A percentile compares a stretch with the other conserved stretches of the same genome.
Evolutionary conservation across 2,329 filamentous ascomycete species (phyloP).

Genomic region (Zasmidium citrigriseum): DNA sequence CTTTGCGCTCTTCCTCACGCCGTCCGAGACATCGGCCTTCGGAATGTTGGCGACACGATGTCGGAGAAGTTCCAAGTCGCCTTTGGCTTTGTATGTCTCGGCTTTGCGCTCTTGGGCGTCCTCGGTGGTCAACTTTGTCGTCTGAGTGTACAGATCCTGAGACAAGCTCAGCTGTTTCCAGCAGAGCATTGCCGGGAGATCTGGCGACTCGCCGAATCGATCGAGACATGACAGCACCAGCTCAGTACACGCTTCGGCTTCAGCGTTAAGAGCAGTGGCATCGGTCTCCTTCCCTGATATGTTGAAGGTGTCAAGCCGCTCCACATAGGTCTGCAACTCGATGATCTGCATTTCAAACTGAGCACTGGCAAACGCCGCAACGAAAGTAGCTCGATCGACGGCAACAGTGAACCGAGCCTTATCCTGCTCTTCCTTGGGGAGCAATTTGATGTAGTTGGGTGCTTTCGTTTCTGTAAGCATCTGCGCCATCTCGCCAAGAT

Average conservation of each 20-base stretch:
- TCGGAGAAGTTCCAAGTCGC: conserved; percentile 58
- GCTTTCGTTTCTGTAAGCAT: conserved; percentile 58
- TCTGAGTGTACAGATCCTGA: conserved; percentile 51
- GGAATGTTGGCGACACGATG: conserved; percentile 48
- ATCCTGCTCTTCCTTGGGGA: conserved; percentile 30
- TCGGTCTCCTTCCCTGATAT: conserved; percentile 48
- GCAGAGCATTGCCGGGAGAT: conserved; percentile 34
- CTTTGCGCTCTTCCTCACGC: conserved; percentile 44
- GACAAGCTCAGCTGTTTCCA: conserved; percentile 58
- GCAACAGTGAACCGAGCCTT: conserved; percentile 43
- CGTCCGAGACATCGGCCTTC: conserved; percentile 41
- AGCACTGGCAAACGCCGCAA: conserved; percentile 57
- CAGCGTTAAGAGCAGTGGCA: conserved; percentile 53
- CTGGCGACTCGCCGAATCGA: conserved; percentile 23
- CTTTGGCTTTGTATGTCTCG: conserved; percentile 54
- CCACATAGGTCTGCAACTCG: conserved; percentile 56
- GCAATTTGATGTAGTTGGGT: conserved; percentile 50
- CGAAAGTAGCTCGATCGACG: conserved; percentile 59
- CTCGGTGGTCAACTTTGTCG: conserved; percentile 49
- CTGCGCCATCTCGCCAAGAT: conserved; percentile 60
- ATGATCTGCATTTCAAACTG: conserved; percentile 56
- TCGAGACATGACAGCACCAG: conserved; percentile 31
- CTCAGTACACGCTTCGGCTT: conserved; percentile 32
- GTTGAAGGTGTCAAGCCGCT: conserved; percentile 37
- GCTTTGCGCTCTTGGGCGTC: conserved; percentile 48